Base-by-base conservation (phyloP, 768 basidiomycete genomes). In the Mycena belliarum region DNA sequence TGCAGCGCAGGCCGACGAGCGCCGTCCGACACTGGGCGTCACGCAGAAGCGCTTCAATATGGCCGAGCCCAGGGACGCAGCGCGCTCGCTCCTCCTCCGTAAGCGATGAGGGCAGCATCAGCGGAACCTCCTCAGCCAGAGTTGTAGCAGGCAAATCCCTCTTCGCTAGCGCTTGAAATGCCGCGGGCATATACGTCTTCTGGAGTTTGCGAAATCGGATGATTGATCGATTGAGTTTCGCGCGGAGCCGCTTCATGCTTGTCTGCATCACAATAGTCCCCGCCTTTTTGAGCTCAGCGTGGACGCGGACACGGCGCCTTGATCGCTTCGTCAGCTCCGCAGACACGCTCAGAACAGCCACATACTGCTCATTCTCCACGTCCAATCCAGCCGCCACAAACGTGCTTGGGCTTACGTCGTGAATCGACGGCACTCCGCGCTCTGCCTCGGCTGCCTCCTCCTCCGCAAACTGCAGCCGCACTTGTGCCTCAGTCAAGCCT, bases 211-310 rank as follows among this genome's bases (percentile, higher is more conserved):
- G 51, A 23, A 54, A 43, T 12, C 33, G 26, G 7, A 20, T 21
- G 3, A 59, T 52, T 3, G 44, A 20, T 10, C 47, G 18, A 20
- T 33, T 48, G n/a, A 59, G 52, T 18, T 24, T 33, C 16, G 16
- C 32, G 7, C 52, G 52, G 32, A 54, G 28, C 0, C 35, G 37
- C 4, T 15, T 4, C 2, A 59, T 1, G 25, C 49, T 25, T 29
- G 54, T 48, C 49, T 50, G 5, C 49, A 41, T 35, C 16, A 14
- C 33, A 6, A 49, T 57, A 1, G 49, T 50, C 24, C 28, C 25
- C 0, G 46, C 40, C 47, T 59, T 59, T 52, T 59, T 59, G 0
- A 59, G 47, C 41, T 59, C 58, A 7, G 33, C 41, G 23, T 47
- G 47, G 15, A 42, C 46, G 2, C 41, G 35, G 0, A 53, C 25